Evolutionary conservation across 495 filamentous ascomycete species (phyloP), one percentile per base, ranked within the genome.

Genomic region (Talaromyces liani): DNA sequence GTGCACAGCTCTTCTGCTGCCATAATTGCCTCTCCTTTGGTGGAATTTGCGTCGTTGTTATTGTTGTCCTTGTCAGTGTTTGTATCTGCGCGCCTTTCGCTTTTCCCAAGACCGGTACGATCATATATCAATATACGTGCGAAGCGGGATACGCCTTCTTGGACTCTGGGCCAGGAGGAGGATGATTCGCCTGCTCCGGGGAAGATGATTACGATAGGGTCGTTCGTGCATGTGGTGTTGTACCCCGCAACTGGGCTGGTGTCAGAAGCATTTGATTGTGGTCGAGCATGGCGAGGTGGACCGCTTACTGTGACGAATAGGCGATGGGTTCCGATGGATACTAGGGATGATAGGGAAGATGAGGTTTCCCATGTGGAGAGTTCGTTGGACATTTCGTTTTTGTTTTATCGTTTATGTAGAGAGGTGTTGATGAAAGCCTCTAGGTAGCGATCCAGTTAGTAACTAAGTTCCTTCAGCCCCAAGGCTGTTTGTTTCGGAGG

Each of bases 151-250:
- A 82, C 68, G 4, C 69, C 65, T 16, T 67, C 64, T 53, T 71
- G 68, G 29, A 82, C 69, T 33, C 74, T 73, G 65, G 71, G 70
- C 71, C 78, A 82, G 3, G 75, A 71, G 16, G 77, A 70, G 27
- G 74, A 72, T 33, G 77, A 75, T 59, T 79, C 80, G 54, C 79
- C 78, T 0, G 76, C 73, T 53, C 81, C 81, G 14, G 77, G 64
- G 59, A 84, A 69, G 61, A 81, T 71, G 59, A 84, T 69, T 24
- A 81, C 65, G 7, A 81, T 63, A 7, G 76, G 76, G 25, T 73
- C 69, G 31, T 49, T 29, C 1, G 33, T 47, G 18, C 16, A n/a
- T 61, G 59, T 29, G 18, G 14, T 25, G 25, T 27, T 1, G 20
- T 29, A 25, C 53, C 22, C 53, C 22, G 22, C 53, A 29, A 27